A percentile compares a stretch with the other conserved stretches of the same genome.
phyloP scores from a whole-genome alignment of 2,329 filamentous ascomycete species.

The Colletotrichum sp. region DNA sequence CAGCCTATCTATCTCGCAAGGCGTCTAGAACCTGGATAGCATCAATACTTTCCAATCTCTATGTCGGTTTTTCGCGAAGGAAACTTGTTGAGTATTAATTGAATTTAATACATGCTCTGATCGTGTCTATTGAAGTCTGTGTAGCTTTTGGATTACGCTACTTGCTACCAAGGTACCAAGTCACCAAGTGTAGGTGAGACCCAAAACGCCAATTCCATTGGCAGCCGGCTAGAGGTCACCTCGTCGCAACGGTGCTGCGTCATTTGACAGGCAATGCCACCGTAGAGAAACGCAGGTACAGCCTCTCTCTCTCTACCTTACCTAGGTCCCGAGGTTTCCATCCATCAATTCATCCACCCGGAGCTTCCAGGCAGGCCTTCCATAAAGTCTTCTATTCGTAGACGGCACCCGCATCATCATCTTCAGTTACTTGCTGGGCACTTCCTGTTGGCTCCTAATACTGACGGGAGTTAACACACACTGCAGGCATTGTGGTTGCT shows the following conservation, averaged over 20 bases:
- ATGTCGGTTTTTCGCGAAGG: no score
- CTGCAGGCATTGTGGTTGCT: background rate
- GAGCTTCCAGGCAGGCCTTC: background rate
- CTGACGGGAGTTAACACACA: background rate
- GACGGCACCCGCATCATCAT: background rate
- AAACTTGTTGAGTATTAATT: no score
- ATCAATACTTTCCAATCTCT: no score
- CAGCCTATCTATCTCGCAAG: no score
- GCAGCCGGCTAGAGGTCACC: background rate
- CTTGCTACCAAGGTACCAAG: no score
- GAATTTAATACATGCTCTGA: no score
- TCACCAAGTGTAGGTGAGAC: background rate
- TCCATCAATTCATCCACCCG: background rate
- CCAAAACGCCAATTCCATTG: background rate
- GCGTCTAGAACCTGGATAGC: no score
- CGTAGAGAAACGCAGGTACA: background rate
- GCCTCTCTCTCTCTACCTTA: background rate
- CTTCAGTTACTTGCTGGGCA: background rate
- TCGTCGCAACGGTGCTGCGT: slow-evolving; percentile 1
- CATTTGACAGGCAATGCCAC: background rate
- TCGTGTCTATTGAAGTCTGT: no score
- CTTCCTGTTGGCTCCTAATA: background rate
- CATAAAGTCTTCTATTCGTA: background rate
- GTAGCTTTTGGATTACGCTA: no score
- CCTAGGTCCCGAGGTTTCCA: background rate